Base-by-base conservation (phyloP, 176 grass and related monocot species). In the Elaeis guineensis region DNA sequence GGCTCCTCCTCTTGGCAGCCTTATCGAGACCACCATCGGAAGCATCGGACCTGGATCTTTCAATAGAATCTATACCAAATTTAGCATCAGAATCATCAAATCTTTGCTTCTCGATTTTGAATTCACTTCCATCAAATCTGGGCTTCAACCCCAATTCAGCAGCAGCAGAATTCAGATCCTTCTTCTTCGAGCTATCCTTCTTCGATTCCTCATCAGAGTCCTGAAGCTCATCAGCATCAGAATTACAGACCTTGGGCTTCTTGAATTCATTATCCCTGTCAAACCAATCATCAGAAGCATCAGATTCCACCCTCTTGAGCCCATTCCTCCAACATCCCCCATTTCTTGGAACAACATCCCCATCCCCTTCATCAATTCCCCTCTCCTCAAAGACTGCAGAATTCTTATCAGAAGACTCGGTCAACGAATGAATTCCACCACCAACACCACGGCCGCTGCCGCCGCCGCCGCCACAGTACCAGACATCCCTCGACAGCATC, bases 401-500 rank as follows among this genome's bases (percentile, higher is more conserved):
- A 21, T 56, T 21, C 65, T 57, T 57, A 19, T 20, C 65, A 1
- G 65, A 67, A 16, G 65, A 67, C 50, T 54, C 65, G 18, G 28
- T 30, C 5, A 30, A 30, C 28, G 28, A 30, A 30, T 30, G 28
- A 30, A 30, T 30, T 30, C 28, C 28, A 30, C 28, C 28, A 30
- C 28, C 28, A 30, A 6, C 28, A 6, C 35, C 49, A 9, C 61
- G 15, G 30, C 61, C 4, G 6, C 51, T 16, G 17, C 61, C 20
- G 30, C 61, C 4, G 6, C 51, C 19, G 17, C 32, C 8, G 17
- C 52, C 17, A 59, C 76, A 72, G 17, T 5, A 49, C 35, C 61
- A 5, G 26, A 29, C 55, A 75, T 78, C 71, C 22, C 74, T 67
- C 15, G 81, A 89, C n/a, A 89, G 77, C 81, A 81, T 80, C 61